These are phyloP conservation scores for Magnaporthiopsis rhizophila DNA, from an alignment of 2,329 filamentous ascomycete species.

Conservation along the genomic window DNA sequence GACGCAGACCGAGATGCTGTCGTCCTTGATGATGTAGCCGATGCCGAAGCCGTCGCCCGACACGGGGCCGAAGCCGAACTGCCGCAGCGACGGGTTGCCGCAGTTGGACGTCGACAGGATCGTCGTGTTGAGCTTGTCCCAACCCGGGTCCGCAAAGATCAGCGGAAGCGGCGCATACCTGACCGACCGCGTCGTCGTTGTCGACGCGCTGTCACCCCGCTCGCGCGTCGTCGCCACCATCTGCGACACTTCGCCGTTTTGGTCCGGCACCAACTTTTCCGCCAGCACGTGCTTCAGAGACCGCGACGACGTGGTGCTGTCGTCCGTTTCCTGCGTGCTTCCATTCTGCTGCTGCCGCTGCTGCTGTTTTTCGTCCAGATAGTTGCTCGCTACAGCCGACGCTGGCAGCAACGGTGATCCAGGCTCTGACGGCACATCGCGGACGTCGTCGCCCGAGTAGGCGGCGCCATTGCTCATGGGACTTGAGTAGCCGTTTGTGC, in stretches of 20 bases:
- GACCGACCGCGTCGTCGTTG: conserved; percentile 22
- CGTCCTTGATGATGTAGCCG: conserved; percentile 97
- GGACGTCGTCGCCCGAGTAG: conserved; percentile 29
- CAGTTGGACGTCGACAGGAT: conserved; percentile 98
- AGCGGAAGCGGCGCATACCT: conserved; percentile 50
- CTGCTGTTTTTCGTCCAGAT: neutral
- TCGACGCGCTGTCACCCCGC: conserved; percentile 47
- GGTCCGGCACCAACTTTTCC: neutral
- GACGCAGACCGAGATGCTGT: conserved; percentile 82
- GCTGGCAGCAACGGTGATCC: conserved; percentile 38
- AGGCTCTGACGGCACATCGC: conserved; percentile 23
- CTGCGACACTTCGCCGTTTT: conserved; percentile 23
- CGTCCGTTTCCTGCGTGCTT: conserved; percentile 10
- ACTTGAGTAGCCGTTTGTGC: conserved; percentile 53
- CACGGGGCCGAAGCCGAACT: conserved; percentile 95
- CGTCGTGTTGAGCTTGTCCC: conserved; percentile 92
- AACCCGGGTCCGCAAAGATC: conserved; percentile 81
- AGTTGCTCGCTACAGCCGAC: conserved; percentile 19
- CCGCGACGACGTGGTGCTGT: conserved; percentile 23
- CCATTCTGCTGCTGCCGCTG: conserved; percentile 6
- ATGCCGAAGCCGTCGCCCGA: conserved; percentile 94
- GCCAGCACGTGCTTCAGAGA: neutral
- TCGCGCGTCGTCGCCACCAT: conserved; percentile 26
- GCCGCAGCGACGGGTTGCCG: conserved; percentile 86
- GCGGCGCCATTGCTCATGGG: conserved; percentile 24